Evolutionary conservation across 1,284 basidiomycete genomes (phyloP).

Genomic region (Schizophyllum amplum): DNA sequence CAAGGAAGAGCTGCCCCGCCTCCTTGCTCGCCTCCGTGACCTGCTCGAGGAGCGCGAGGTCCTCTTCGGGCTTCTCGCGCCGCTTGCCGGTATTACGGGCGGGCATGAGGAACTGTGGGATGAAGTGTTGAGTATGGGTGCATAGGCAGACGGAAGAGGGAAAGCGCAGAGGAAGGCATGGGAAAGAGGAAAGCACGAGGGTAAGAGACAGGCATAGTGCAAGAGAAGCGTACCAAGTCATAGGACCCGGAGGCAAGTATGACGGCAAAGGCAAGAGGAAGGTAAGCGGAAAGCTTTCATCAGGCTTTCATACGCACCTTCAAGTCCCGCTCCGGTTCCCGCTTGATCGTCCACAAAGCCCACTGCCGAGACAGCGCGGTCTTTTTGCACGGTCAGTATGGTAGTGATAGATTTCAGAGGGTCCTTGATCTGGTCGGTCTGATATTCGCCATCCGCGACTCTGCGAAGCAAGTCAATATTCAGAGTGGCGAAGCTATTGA

Average conservation of each 20-base stretch:
- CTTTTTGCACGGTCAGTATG: conserved; percentile 52
- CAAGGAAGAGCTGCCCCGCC: conserved; percentile 66
- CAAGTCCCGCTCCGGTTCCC: conserved; percentile 62
- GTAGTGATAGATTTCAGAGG: conserved; percentile 64
- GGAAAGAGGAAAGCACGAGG: no score
- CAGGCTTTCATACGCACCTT: conserved; percentile 40
- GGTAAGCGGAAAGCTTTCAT: no score
- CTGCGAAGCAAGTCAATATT: conserved; percentile 33
- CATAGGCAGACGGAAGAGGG: not conserved
- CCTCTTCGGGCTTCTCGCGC: conserved; percentile 45
- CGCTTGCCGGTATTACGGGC: conserved; percentile 37
- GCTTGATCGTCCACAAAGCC: conserved; percentile 73
- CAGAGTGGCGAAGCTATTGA: conserved; percentile 2
- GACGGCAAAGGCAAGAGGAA: conserved; percentile 6
- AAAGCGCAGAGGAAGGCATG: no score
- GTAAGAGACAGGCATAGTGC: no score
- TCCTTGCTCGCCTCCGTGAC: conserved; percentile 46
- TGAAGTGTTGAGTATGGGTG: conserved; percentile 1
- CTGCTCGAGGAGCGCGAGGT: conserved; percentile 45
- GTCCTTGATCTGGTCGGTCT: conserved; percentile 58
- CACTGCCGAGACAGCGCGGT: conserved; percentile 65
- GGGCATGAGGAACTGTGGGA: conserved; percentile 46
- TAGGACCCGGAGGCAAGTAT: no score
- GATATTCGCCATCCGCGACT: conserved; percentile 62
- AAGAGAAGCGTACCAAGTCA: no score